Evolutionary conservation across 2,329 filamentous ascomycete species (phyloP), one percentile per base, ranked within the genome.

Genomic region (Curvularia lunata): DNA sequence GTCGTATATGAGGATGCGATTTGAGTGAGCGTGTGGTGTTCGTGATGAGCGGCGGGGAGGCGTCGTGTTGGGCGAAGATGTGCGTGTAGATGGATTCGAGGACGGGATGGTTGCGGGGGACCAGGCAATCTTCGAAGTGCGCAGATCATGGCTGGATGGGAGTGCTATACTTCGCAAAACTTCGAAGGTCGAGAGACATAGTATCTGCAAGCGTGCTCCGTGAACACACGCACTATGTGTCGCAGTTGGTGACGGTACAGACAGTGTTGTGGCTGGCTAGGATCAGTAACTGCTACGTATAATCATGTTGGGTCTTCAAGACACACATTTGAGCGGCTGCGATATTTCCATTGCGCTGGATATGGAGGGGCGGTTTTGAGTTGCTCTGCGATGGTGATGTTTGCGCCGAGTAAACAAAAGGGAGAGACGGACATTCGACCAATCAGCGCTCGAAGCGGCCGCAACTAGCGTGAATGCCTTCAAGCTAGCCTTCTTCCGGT

Each of bases 1-100:
- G 57, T 79, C 75, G 51, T 75, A 69, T 6, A 81, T 62, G 23
- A 82, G 74, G 25, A 82, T 56, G 52, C 78, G 78, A 30, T 72
- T 70, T 19, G 76, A 77, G 49, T 37, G 38, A 9, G 63, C 50
- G 9, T 54, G 47, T 19, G 46, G 62, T 19, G 48, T 27, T 13
- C 45, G 56, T 47, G 60, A 54, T 18, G 63, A 38, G 54, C 59
- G 64, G 18, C 64, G 68, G n/a, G 64, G 64, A 21, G 69, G 65
- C 32, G 68, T 70, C 0, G 68, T 63, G 3, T 50, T 53, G 46
- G 52, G 38, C 3, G 50, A 54, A 21, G 49, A 46, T 32, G 37
- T 30, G 48, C 52, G 34, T 42, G 43, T 50, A 21, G 54, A 61
- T 5, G 55, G 42, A 25, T 40, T 23, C 34, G 45, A 27, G 1